Base-by-base conservation (phyloP, 345 rosid species). In the Ricinus communis region DNA sequence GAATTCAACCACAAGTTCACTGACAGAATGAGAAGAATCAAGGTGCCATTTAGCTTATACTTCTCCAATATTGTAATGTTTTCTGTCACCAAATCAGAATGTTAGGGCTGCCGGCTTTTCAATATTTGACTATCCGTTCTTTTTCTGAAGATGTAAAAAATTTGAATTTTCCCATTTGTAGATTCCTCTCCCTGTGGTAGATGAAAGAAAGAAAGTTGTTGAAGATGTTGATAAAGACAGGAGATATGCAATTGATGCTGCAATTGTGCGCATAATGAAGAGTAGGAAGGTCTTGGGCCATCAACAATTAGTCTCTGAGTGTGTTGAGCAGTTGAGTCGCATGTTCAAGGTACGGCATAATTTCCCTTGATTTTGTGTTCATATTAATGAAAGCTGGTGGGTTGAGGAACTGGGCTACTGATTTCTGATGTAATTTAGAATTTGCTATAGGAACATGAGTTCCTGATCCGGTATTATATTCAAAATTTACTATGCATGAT, bases 191-290 rank as follows among this genome's bases (percentile, higher is more conserved):
- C 98, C 99, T 33, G 93, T 90, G 0, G 89, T 93, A 25, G 98
- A 91, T 73, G 99, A 96, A 79, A 86, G 95, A 85, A 93, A 86
- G 86, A 93, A 91, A 74, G 89, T 96, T 14, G 87, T 91, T 21
- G 99, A 96, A 76, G 99, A 93, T 70, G 98, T 91, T 1, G 93
- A 93, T 67, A 96, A 91, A 81, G 99, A 88, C 76, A 81, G 98
- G 52, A 85, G 95, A 33, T 93, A 89, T 57, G 97, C 97, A 0
- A 90, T 96, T 70, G 99, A 96, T 81, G 99, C 99, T 56, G 97
- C 99, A 18, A 83, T 96, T 59, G 99, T 96, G 19, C 91, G 99
- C 49, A 96, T 96, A 71, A 96, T 96, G 99, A 96, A 96, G 90
- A 85, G 95, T 54, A 77, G 98, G 74, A 93, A 93, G 66, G 85